Evolutionary conservation across 805 yeast species (phyloP), one percentile per base, ranked within the genome.

Genomic region (Zygosaccharomyces rouxii): DNA sequence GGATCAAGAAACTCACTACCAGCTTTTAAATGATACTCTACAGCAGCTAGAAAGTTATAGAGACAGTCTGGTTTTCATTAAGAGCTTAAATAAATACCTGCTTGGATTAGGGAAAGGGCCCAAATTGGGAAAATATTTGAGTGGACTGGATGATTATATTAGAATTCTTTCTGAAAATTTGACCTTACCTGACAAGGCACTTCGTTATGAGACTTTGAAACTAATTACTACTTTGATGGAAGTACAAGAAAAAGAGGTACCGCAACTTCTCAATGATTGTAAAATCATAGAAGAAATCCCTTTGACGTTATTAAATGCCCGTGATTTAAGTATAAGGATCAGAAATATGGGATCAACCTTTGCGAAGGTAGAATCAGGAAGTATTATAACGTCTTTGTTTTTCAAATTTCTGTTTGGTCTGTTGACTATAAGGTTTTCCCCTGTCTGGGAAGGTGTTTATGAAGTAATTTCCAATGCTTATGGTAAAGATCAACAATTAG

Each of bases 401-500:
- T 70, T 77, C 33, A 73, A 71, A 19, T 80, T 75, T 56, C 47
- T 81, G 33, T 76, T 85, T 55, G 98, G 98, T 29, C 74, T 86
- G 51, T 67, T 90, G 38, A 73, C 88, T 3, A 81, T 82, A 29
- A 78, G 79, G 49, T 89, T 92, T 56, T 85, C 88, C 48, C 98
- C 98, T 0, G 75, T 85, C 11, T 89, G 96, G 96, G 76, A 79
- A 16, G 89, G 85, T 4, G 85, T 86, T 1, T 69, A 74, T 46
- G 92, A 84, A 51, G 75, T 77, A 3, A 59, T 87, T 4, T 78
- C 82, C 1, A 59, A 65, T 3, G 64, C 84, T 7, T 66, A 72
- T 11, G 69, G 62, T 14, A 73, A 72, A 53, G 62, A 70, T 44
- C 71, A 74, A 14, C 67, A 64, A 0, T 42, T 70, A 10, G 69